Conservation (phyloP, 495 filamentous ascomycete species). For the Clavariopsis aquatica region DNA sequence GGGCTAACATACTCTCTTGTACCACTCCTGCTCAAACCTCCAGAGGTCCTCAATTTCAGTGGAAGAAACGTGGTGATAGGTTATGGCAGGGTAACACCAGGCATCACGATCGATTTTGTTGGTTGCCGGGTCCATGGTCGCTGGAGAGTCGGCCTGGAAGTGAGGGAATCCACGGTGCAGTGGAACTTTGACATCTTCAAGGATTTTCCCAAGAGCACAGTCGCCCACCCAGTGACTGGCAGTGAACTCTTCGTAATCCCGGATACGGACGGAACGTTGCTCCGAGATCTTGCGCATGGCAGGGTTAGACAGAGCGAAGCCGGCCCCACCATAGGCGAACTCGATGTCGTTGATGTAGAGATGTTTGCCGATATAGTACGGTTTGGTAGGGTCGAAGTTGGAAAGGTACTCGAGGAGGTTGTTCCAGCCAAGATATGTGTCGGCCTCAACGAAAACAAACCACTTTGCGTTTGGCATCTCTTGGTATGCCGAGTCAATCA, state of each 20-base stretch:
- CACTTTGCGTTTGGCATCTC: slow-evolving; percentile 36
- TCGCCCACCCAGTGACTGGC: slow-evolving; percentile 33
- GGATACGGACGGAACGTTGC: slow-evolving; percentile 25
- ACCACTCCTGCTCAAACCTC: slow-evolving; percentile 34
- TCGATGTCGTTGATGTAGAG: slow-evolving; percentile 37
- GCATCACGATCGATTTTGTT: slow-evolving; percentile 27
- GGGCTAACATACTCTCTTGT: slow-evolving; percentile 24
- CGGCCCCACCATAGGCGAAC: slow-evolving; percentile 36
- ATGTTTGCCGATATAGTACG: slow-evolving; percentile 37
- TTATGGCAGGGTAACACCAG: slow-evolving; percentile 34
- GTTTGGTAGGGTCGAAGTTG: slow-evolving; percentile 33
- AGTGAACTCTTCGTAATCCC: slow-evolving; percentile 36
- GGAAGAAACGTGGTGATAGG: slow-evolving; percentile 34
- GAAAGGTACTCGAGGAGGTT: slow-evolving; percentile 38
- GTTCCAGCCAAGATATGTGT: slow-evolving; percentile 37
- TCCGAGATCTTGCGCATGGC: slow-evolving; percentile 30
- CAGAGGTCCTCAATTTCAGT: slow-evolving; percentile 29
- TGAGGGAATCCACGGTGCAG: slow-evolving; percentile 31
- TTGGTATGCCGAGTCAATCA: slow-evolving; percentile 27
- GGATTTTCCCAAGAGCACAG: slow-evolving; percentile 31
- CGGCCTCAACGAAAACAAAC: slow-evolving; percentile 40
- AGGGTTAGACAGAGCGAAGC: slow-evolving; percentile 34
- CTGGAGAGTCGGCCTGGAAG: slow-evolving; percentile 32
- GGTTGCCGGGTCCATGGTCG: slow-evolving; percentile 24
- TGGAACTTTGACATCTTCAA: slow-evolving; percentile 33